phyloP scores from a whole-genome alignment of 305 asterid genomes.

The Fraxinus latifolia region DNA sequence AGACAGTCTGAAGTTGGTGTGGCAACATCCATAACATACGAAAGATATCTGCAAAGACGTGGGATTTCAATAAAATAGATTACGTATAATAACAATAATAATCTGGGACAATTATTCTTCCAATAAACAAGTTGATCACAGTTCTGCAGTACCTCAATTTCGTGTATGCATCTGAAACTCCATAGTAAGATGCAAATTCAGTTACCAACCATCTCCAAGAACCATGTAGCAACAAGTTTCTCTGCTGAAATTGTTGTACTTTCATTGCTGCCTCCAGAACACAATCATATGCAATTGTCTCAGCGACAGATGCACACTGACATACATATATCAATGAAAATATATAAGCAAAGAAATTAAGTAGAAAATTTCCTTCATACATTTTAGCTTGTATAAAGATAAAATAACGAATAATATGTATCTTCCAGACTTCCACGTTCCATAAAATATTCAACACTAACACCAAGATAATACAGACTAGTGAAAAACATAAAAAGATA shows the following conservation, averaged over 20 bases:
- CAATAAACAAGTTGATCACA: slow-evolving; percentile 3
- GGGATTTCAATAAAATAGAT: background rate
- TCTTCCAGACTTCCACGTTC: background rate
- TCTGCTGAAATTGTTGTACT: slow-evolving; percentile 71
- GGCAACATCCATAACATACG: slow-evolving; percentile 94
- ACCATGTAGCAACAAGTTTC: slow-evolving; percentile 70
- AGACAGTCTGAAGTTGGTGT: slow-evolving; percentile 95
- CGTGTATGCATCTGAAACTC: slow-evolving; percentile 89
- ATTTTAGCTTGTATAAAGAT: background rate
- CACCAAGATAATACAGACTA: background rate
- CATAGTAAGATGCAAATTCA: slow-evolving; percentile 86
- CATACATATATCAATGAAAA: background rate
- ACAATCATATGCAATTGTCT: slow-evolving; percentile 86
- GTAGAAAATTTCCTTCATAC: background rate
- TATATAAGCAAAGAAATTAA: background rate
- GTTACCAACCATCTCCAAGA: slow-evolving; percentile 84
- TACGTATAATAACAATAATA: background rate
- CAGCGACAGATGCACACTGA: slow-evolving; percentile 82
- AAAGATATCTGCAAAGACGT: slow-evolving; percentile 61
- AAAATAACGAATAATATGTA: background rate
- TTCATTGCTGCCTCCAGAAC: slow-evolving; percentile 93
- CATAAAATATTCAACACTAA: background rate
- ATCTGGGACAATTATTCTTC: background rate
- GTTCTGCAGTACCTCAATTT: slow-evolving; percentile 54
- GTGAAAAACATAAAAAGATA: background rate